A percentile compares a stretch with the other conserved stretches of the same genome.
phyloP scores from a whole-genome alignment of 2,329 filamentous ascomycete species.

The Xylariales sp. region DNA sequence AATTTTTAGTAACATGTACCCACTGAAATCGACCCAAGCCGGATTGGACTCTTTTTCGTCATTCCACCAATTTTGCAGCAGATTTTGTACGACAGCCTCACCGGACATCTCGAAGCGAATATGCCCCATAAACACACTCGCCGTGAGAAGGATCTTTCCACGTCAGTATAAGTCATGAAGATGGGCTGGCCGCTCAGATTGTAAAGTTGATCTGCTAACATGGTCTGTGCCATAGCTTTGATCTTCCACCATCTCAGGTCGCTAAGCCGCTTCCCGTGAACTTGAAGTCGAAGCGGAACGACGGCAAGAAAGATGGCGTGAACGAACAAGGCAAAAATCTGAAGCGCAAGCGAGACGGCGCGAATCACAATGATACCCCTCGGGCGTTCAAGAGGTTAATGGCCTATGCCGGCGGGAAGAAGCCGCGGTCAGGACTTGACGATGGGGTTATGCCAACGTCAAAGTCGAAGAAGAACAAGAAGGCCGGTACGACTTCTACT shows the following conservation, averaged over 20 bases:
- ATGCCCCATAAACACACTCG: constrained; percentile 91
- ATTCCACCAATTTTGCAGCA: too few relatives aligned
- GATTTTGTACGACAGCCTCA: too few relatives aligned
- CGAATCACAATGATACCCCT: constrained; percentile 70
- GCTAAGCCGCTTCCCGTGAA: constrained; percentile 48
- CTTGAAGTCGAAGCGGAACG: constrained; percentile 15
- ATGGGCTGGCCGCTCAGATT: constrained; percentile 10
- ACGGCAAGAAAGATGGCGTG: constrained; percentile 19
- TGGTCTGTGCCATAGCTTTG: constrained; percentile 33
- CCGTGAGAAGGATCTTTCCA: constrained; percentile 49
- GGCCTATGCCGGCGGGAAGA: constrained; percentile 63
- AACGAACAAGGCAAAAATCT: constrained; percentile 34
- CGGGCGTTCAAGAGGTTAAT: constrained; percentile 84
- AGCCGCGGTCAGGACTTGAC: constrained; percentile 61
- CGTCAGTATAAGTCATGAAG: constrained; percentile 38
- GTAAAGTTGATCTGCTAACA: constrained; percentile 13
- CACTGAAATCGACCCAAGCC: too few relatives aligned
- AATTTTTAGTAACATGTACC: background rate
- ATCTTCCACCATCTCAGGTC: constrained; percentile 44
- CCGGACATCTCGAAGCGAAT: too few relatives aligned
- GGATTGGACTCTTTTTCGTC: too few relatives aligned
- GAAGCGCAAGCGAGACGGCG: constrained; percentile 42
- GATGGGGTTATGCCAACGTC: constrained; percentile 47
- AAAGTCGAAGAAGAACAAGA: constrained; percentile 29
- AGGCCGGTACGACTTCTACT: constrained; percentile 17